A percentile compares a stretch with the other conserved stretches of the same genome.
These are phyloP conservation scores for Xerocomus spinulosus DNA, from an alignment of 768 basidiomycete genomes.

Conservation along the genomic window DNA sequence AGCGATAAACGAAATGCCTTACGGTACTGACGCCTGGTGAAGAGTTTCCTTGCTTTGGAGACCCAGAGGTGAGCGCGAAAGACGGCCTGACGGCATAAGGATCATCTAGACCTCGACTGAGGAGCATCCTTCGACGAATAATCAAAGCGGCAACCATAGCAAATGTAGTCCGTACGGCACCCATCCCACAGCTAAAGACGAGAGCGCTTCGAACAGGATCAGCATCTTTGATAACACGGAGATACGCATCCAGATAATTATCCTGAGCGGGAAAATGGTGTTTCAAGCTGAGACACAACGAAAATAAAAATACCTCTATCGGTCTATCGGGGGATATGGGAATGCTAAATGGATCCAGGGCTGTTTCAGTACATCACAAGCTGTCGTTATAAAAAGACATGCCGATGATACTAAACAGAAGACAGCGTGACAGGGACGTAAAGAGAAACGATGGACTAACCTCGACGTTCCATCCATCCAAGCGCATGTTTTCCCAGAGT, in stretches of 20 bases:
- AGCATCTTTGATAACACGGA: conserved; percentile 70
- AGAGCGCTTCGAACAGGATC: conserved; percentile 80
- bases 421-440: conserved; percentile 10
- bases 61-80: conserved; percentile 6
- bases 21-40: conserved; percentile 50
- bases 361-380: conserved; percentile 9
- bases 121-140: conserved; percentile 70
- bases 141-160: conserved; percentile 94
- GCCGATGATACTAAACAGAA: conserved; percentile 69
- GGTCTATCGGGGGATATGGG: conserved; percentile 93
- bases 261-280: conserved; percentile 44
- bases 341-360: conserved; percentile 47
- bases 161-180: conserved; percentile 93
- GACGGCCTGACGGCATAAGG: conserved; percentile 57
- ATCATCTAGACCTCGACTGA: conserved; percentile 63
- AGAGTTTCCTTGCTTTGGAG: conserved; percentile 13
- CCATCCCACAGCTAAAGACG: conserved; percentile 96
- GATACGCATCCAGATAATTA: conserved; percentile 93
- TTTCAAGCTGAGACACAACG: background rate
- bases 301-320: conserved; percentile 59
- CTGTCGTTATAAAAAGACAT: conserved; percentile 16
- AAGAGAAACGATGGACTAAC: conserved; percentile 33
- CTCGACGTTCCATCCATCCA: conserved; percentile 89
- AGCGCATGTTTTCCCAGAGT: conserved; percentile 75
- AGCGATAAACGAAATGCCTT: conserved; percentile 11